Evolutionary conservation across 371 early-diverging fungal genomes (phyloP), one percentile per base, ranked within the genome.

Genomic region (Catenaria anguillulae): DNA sequence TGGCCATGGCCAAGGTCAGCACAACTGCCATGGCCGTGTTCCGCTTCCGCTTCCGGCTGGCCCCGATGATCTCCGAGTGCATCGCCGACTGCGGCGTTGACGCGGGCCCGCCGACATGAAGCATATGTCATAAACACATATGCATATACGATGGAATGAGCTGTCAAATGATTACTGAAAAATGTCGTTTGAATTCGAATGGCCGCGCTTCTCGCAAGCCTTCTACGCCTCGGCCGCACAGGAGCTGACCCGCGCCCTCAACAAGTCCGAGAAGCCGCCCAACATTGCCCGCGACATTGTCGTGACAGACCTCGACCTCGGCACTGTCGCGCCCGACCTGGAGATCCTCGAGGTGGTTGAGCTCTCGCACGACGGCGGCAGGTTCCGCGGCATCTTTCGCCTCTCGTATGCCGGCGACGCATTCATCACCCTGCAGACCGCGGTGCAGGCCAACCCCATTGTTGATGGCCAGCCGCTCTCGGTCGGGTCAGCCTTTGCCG

Each of bases 281-380:
- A 87, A 92, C 64, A 88, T 97, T 66, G 90, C 86, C 3, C 95
- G 85, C 56, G 79, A 84, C 63, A 97, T 97, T 64, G 74, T 77
- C 1, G 92, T 93, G 35, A 86, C 88, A 63, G 91, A 91, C 66
- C 80, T 97, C 42, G 74, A 93, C 72, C 85, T 97, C 89, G 98
- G 98, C 23, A 90, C 90, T 37, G 76, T 79, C 79, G 91, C 98
- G 29, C 98, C 98, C 21, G 93, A 92, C 54, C 79, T 98, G 34
- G 97, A 96, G 68, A 91, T 98, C 64, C 73, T 98, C n/a, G 98
- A 98, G 66, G 91, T 98, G 65, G 89, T 93, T 42, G 98, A 98
- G 62, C 78, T 98, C 33, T 81, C 84, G 5, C 84, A 80, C 56
- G 93, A 94, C 67, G n/a, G n/a, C n/a, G n/a, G n/a, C n/a, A 84